These are phyloP conservation scores for Phytophthora chlamydospora DNA, from an alignment of 352 stramenopile genomes.

Conservation along the genomic window DNA sequence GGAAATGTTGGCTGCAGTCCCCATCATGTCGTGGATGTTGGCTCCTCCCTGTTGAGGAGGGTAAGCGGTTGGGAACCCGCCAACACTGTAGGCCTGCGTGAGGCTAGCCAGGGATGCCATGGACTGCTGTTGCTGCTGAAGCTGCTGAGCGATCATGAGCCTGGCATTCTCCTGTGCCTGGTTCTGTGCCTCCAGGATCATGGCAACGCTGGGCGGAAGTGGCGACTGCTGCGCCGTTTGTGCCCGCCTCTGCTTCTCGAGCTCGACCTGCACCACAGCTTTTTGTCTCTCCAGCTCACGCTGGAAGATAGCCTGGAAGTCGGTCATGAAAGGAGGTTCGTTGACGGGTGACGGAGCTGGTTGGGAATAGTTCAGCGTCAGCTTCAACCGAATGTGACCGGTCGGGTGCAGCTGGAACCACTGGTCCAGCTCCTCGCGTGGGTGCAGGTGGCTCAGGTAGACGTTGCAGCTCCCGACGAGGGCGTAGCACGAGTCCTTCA, in stretches of 20 bases:
- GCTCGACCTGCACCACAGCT: background rate
- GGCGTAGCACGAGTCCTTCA: conserved; percentile 26
- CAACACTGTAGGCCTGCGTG: conserved; percentile 4
- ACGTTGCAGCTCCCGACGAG: conserved; percentile 52
- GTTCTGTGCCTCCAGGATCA: conserved; percentile 15
- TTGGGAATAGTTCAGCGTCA: conserved; percentile 23
- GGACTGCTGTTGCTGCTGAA: conserved; percentile 15
- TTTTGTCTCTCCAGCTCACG: conserved; percentile 15
- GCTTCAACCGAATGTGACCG: conserved; percentile 47
- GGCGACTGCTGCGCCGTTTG: conserved; percentile 9
- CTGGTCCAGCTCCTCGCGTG: conserved; percentile 37
- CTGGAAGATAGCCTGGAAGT: conserved; percentile 21
- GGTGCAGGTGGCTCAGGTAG: conserved; percentile 42
- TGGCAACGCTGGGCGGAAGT: conserved; percentile 13
- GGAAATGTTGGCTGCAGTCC: conserved; percentile 20
- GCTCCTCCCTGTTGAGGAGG: conserved; percentile 6
- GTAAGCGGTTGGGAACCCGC: conserved; percentile 2
- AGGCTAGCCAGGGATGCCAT: background rate
- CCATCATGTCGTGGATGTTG: conserved; percentile 27
- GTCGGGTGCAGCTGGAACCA: conserved; percentile 51
- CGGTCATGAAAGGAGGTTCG: conserved; percentile 10
- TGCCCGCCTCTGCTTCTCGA: conserved; percentile 18
- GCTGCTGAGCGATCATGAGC: conserved; percentile 18
- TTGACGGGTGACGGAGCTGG: conserved; percentile 9
- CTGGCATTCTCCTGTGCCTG: conserved; percentile 17